Base-by-base conservation (phyloP, 2,329 filamentous ascomycete species). In the Raffaelea arxii region DNA sequence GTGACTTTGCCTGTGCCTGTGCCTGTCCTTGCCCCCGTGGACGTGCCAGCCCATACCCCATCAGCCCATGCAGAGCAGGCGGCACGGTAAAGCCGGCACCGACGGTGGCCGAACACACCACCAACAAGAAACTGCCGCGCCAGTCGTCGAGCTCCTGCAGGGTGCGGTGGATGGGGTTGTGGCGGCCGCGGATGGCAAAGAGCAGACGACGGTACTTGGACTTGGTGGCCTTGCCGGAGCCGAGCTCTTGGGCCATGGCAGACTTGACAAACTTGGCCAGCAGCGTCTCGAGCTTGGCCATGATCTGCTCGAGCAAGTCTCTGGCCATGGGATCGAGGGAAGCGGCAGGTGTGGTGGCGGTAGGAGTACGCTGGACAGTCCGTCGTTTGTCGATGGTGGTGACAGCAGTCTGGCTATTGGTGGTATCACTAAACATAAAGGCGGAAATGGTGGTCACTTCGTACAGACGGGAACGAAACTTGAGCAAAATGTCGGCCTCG, bases 91-190 rank as follows among this genome's bases (percentile, higher is more conserved):
- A 35, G 3, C 42, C 42, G 9, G 32, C 30, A 3, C 30, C 42
- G 16, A 44, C 22, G 23, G 30, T 37, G 25, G 42, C 42, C 10
- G 42, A 44, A n/a, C 36, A 44, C 21, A 44, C 32, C 22, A 44
- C 42, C 16, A 37, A 37, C 30, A 30, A 24, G 22, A 38, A 44
- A 23, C 32, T 37, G 30, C 42, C 30, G 19, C 38, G 30, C 42
- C 42, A 44, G 6, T 30, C 36, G n/a, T 44, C 42, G 12, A 44
- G 32, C 32, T 44, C 42, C 6, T 24, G 30, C 12, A 44, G 22
- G 30, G 38, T 16, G 4, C 38, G 42, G 5, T 44, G 22, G 16
- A 44, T 22, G 4, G 30, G 42, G 14, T 38, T 24, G 30, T 10
- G 36, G 42, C 42, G 42, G 21, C 42, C 42, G 4, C 32, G 42